A percentile compares a stretch with the other conserved stretches of the same genome.
Conservation (phyloP, 176 grass and related monocot species). For the Oryza officinalis region DNA sequence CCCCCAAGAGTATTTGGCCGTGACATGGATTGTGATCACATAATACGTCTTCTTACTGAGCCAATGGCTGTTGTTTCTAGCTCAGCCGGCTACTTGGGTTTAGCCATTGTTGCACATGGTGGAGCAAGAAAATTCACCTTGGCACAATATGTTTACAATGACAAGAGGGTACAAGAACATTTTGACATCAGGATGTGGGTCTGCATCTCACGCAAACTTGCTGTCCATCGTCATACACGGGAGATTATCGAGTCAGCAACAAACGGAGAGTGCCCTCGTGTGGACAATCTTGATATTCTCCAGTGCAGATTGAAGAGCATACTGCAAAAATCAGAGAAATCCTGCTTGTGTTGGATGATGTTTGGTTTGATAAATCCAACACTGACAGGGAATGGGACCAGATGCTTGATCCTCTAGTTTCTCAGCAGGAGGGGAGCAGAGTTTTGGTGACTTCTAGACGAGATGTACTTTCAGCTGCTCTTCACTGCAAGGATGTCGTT, state of each 20-base stretch:
- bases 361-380: not conserved
- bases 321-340: not conserved
- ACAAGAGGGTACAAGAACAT: not conserved
- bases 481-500: not conserved
- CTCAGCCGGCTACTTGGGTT: not conserved
- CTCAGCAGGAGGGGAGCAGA: not conserved
- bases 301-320: not conserved
- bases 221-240: not conserved
- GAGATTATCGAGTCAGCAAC: conserved; percentile 24
- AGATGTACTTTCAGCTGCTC: not conserved
- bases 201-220: conserved; percentile 13
- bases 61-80: too few species aligned
- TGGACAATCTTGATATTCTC: conserved; percentile 13
- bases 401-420: not conserved
- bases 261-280: not conserved
- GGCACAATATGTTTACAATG: conserved; percentile 6
- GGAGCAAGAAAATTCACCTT: conserved; percentile 8
- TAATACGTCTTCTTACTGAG: not conserved
- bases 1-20: conserved; percentile 9
- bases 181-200: conserved; percentile 43
- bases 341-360: not conserved
- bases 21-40: not conserved
- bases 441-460: not conserved
- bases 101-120: conserved; percentile 17
- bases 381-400: not conserved